Percentiles rank a stretch among this genome's conserved stretches.
phyloP scores from a whole-genome alignment of 306 rosid species.

The Adenanthera pavonina region DNA sequence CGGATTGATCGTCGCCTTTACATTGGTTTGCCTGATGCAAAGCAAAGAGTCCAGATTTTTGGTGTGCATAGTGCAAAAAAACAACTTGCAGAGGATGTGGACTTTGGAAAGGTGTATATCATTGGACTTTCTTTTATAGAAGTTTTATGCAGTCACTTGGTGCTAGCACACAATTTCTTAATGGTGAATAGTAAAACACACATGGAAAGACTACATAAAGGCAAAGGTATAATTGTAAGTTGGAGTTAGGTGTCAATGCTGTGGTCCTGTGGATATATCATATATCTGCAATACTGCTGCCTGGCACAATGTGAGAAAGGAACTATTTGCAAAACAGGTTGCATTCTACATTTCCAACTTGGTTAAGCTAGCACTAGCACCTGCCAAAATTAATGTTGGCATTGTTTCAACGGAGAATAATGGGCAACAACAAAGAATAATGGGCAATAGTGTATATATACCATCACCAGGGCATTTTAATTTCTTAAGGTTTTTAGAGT shows the following conservation, averaged over 20 bases:
- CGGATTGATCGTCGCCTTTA: constrained; percentile 94
- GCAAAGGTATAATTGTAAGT: not conserved
- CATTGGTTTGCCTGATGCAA: constrained; percentile 94
- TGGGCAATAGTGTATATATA: constrained; percentile 6
- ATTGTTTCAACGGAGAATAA: constrained; percentile 5
- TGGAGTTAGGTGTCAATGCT: constrained; percentile 5
- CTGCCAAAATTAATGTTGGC: constrained; percentile 9
- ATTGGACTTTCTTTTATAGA: constrained; percentile 28
- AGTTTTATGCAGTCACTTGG: constrained; percentile 12
- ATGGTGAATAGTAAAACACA: not conserved
- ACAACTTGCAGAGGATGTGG: constrained; percentile 80
- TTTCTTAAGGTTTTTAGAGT: constrained; percentile 24
- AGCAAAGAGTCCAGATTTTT: constrained; percentile 85
- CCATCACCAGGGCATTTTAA: not conserved
- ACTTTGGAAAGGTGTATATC: constrained; percentile 70
- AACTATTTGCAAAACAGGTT: constrained; percentile 14
- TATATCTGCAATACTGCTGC: not conserved
- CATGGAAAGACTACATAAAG: constrained; percentile 9
- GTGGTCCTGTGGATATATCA: not conserved
- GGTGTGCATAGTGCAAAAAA: constrained; percentile 86
- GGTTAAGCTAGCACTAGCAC: constrained; percentile 15
- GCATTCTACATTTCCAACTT: constrained; percentile 2
- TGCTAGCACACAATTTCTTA: not conserved
- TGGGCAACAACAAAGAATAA: constrained; percentile 17
- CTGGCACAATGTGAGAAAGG: constrained; percentile 9